These are phyloP conservation scores for Furcasterigmium sp. DNA, from an alignment of 2,329 filamentous ascomycete genomes.

Conservation along the genomic window DNA sequence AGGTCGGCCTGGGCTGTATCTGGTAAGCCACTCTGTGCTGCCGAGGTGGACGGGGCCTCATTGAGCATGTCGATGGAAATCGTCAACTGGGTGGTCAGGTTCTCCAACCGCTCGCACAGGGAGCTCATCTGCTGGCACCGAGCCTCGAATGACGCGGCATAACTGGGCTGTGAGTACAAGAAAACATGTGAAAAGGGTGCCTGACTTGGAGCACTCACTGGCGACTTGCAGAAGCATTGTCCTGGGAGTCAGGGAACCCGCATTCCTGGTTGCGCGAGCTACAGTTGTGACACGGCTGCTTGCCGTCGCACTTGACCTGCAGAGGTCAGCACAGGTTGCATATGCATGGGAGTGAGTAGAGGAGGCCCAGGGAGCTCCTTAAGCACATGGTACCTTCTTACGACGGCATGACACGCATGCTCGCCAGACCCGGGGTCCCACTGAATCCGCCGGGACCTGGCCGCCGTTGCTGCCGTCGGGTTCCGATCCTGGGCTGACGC, in stretches of 20 bases:
- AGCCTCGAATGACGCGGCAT: slow-evolving; percentile 15
- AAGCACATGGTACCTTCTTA: slow-evolving; percentile 10
- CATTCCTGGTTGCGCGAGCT: slow-evolving; percentile 14
- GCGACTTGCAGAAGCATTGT: slow-evolving; percentile 16
- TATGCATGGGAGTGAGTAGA: not conserved
- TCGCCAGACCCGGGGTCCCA: slow-evolving; percentile 7
- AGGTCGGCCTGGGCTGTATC: slow-evolving; percentile 6
- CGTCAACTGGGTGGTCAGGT: slow-evolving; percentile 11
- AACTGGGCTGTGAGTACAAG: too few species aligned
- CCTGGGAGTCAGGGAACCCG: slow-evolving; percentile 15
- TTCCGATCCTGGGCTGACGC: not conserved
- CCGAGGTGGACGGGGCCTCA: too few species aligned
- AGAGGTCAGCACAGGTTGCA: not conserved
- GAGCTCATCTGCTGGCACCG: slow-evolving; percentile 17
- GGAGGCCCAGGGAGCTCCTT: not conserved
- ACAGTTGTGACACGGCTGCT: slow-evolving; percentile 18
- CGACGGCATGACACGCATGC: slow-evolving; percentile 15
- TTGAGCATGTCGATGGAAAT: slow-evolving; percentile 4
- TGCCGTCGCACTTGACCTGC: slow-evolving; percentile 20
- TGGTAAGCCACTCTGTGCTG: too few species aligned
- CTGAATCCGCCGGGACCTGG: slow-evolving; percentile 15
- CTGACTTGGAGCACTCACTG: slow-evolving; percentile 9
- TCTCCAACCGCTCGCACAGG: slow-evolving; percentile 17
- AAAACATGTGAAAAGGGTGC: too few species aligned
- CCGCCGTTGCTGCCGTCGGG: not conserved